Evolutionary conservation across 192 early-diverging fungal species (phyloP).

Genomic region (Umbelopsis sp.): DNA sequence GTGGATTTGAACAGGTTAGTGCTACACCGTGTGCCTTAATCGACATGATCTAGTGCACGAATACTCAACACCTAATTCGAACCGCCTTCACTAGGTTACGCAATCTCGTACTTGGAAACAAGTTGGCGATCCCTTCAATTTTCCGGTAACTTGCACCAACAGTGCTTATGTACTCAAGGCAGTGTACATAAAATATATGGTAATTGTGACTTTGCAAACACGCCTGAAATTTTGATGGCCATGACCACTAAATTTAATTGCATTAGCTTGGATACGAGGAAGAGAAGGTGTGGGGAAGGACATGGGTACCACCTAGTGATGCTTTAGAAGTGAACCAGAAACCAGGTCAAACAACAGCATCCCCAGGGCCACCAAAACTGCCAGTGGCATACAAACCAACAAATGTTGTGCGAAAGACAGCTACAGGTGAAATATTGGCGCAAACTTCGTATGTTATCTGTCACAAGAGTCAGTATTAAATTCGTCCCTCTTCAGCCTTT

Average conservation of each 20-base stretch:
- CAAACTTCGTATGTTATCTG: neutral
- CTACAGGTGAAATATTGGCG: slow-evolving; percentile 13
- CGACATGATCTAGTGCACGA: neutral
- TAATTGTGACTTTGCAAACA: slow-evolving; percentile 35
- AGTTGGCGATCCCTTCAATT: slow-evolving; percentile 72
- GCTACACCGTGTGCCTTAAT: neutral
- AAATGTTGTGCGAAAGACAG: slow-evolving; percentile 34
- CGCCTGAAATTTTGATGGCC: slow-evolving; percentile 23
- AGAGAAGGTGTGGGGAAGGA: slow-evolving; percentile 33
- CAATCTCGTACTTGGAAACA: slow-evolving; percentile 74
- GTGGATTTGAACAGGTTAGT: slow-evolving; percentile 71
- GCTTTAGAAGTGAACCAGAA: slow-evolving; percentile 24
- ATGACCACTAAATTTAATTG: slow-evolving; percentile 21
- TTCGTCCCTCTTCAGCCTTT: neutral
- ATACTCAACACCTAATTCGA: neutral
- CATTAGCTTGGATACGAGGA: slow-evolving; percentile 36
- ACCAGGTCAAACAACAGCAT: slow-evolving; percentile 28
- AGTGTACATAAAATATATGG: slow-evolving; percentile 71
- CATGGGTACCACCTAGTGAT: slow-evolving; percentile 36
- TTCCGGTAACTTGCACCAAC: slow-evolving; percentile 84
- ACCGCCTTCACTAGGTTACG: slow-evolving; percentile 52
- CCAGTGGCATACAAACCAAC: slow-evolving; percentile 20
- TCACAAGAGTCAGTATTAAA: neutral
- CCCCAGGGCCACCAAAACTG: slow-evolving; percentile 21
- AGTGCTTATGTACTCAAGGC: slow-evolving; percentile 78